A percentile compares a stretch with the other conserved stretches of the same genome.
phyloP scores from a whole-genome alignment of 2,329 filamentous ascomycete species.

The Niveomyces coronatus region DNA sequence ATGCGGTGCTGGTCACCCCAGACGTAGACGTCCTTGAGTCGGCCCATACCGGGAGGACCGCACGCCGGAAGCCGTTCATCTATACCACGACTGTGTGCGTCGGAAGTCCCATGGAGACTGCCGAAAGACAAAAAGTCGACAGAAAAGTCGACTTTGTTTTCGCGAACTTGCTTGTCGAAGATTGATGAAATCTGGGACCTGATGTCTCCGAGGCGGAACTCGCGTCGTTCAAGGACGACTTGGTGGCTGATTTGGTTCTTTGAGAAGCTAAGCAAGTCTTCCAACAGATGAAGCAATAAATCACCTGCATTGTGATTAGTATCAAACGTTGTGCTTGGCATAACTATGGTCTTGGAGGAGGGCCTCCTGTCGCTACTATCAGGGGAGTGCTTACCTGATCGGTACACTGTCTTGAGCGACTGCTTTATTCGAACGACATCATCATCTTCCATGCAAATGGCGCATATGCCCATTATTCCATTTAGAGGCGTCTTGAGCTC shows the following conservation, averaged over 20 bases:
- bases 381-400: slow-evolving; percentile 44
- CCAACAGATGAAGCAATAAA: slow-evolving; percentile 72
- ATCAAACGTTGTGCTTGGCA: too few species aligned
- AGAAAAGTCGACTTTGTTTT: slow-evolving; percentile 63
- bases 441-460: slow-evolving; percentile 86
- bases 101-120: not conserved
- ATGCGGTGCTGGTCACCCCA: slow-evolving; percentile 89
- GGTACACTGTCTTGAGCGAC: slow-evolving; percentile 80
- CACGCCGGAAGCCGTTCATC: slow-evolving; percentile 1
- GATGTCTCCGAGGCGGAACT: slow-evolving; percentile 75
- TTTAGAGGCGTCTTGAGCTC: slow-evolving; percentile 92
- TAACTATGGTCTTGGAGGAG: too few species aligned
- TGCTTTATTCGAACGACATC: slow-evolving; percentile 69
- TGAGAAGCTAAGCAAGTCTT: slow-evolving; percentile 84
- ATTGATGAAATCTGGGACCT: slow-evolving; percentile 74
- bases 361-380: not conserved
- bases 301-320: slow-evolving; percentile 41
- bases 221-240: slow-evolving; percentile 69
- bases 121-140: slow-evolving; percentile 46
- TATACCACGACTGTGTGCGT: slow-evolving; percentile 1
- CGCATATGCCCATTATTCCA: slow-evolving; percentile 89
- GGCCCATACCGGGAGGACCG: slow-evolving; percentile 33
- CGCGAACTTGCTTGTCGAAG: slow-evolving; percentile 81
- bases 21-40: slow-evolving; percentile 73
- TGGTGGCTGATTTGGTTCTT: slow-evolving; percentile 92